Evolutionary conservation across 1,284 basidiomycete species (phyloP).

Genomic region (Malassezia restricta): DNA sequence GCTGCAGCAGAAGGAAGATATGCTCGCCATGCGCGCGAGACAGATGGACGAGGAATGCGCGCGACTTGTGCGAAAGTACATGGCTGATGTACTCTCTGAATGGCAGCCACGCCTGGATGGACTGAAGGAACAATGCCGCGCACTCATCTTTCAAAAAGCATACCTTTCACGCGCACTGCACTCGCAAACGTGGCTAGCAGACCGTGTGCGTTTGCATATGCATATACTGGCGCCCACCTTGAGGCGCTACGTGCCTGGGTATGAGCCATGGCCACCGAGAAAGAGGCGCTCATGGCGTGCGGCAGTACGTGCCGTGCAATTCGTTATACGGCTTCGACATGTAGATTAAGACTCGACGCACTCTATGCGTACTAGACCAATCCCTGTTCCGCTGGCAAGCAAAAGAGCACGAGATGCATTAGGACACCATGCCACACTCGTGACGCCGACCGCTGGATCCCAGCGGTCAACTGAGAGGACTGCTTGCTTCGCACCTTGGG

Average conservation of each 20-base stretch:
- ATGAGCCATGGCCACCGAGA: not conserved
- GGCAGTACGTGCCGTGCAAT: constrained; percentile 1
- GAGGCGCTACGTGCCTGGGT: not conserved
- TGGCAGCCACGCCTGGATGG: not conserved
- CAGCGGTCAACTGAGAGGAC: not conserved
- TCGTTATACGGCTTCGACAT: constrained; percentile 6
- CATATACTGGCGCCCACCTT: not conserved
- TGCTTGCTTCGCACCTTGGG: not conserved
- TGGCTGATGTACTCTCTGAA: not conserved
- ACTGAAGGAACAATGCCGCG: not conserved
- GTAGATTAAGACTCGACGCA: not conserved
- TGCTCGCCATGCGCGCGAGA: not conserved
- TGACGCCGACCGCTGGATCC: constrained; percentile 7
- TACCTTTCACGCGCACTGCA: constrained; percentile 3
- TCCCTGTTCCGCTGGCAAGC: constrained; percentile 8
- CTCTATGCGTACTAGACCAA: constrained; percentile 11
- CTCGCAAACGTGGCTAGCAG: constrained; percentile 12
- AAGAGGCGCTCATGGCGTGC: not conserved
- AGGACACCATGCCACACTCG: constrained; percentile 6
- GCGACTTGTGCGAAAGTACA: not conserved
- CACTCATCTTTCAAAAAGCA: constrained; percentile 9
- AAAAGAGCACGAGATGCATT: not conserved
- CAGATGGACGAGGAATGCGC: not conserved
- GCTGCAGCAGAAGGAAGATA: constrained; percentile 4
- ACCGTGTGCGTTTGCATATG: constrained; percentile 2